A percentile compares a stretch with the other conserved stretches of the same genome.
Evolutionary conservation across 2,329 filamentous ascomycete genomes (phyloP).

Genomic region (Didymella glomerata): DNA sequence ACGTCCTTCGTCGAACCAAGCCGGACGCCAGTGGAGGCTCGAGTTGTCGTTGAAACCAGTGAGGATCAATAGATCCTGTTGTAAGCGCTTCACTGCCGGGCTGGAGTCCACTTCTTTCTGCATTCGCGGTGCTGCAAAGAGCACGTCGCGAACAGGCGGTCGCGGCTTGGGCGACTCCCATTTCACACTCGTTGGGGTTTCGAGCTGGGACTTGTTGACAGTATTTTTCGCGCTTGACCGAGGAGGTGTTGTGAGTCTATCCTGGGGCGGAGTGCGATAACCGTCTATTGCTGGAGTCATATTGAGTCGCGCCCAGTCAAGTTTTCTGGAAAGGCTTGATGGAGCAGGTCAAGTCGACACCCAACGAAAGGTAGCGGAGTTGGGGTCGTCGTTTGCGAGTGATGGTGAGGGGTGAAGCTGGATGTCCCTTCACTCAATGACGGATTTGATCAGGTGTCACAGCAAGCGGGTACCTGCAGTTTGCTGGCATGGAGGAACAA

Average conservation of each 20-base stretch:
- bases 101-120: slow-evolving; percentile 26
- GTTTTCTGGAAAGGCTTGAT: too few relatives aligned
- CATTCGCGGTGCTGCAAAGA: slow-evolving; percentile 20
- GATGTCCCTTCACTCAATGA: background rate
- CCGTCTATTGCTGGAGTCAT: background rate
- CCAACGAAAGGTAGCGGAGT: too few relatives aligned
- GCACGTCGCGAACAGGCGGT: too few relatives aligned
- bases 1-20: slow-evolving; percentile 32
- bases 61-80: slow-evolving; percentile 41
- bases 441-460: background rate
- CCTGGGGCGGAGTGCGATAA: background rate
- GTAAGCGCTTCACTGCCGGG: slow-evolving; percentile 29
- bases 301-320: too few relatives aligned
- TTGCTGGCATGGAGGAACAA: slow-evolving; percentile 5
- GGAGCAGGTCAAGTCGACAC: too few relatives aligned
- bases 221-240: too few relatives aligned
- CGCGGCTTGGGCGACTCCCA: background rate
- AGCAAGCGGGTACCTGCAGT: slow-evolving; percentile 9
- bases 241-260: background rate
- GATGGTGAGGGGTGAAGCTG: slow-evolving; percentile 6
- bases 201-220: background rate
- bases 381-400: background rate
- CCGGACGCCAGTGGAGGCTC: slow-evolving; percentile 41
- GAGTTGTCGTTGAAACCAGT: slow-evolving; percentile 39
- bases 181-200: background rate